Base-by-base conservation (phyloP, 1,284 basidiomycete genomes). In the Athelia psychrophila region DNA sequence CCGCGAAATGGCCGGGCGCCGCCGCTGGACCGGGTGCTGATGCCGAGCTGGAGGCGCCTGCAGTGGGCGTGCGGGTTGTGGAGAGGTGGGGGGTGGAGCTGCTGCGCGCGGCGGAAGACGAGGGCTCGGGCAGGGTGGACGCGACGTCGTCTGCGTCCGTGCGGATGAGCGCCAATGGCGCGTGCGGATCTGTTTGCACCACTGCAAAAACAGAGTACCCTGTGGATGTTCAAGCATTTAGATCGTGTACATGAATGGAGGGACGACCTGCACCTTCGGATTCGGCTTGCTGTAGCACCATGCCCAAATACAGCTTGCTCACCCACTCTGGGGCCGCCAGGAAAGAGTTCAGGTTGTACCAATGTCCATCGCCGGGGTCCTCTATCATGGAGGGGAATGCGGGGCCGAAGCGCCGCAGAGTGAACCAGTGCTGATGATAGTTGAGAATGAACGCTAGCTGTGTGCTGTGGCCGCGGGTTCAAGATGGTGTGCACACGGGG, bases 281-380 rank as follows among this genome's bases (percentile, higher is more conserved):
- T 67, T 96, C 94, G 15, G 93, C 90, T 69, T 96, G 91, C 51
- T 91, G 84, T 36, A 98, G 72, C 44, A 93, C 83, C 84, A 96
- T 88, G 50, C 84, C 83, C 2, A 98, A 81, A 68, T 93, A 95
- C 1, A 84, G 82, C 55, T 83, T 86, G 22, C 88, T 81, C 44
- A 98, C 81, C 89, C 92, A 93, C 67, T 92, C 83, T 4, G 95
- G 93, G 12, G 71, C 62, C 20, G 74, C 57, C 16, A 86, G 74
- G 63, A 82, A 88, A 9, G 92, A 95, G 66, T 97, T 93, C 22
- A 98, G 77, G 68, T 96, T 95, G 74, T 93, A 97, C 92, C 93
- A 97, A 62, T 87, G 85, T 2, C 83, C 81, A 35, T 76, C 68
- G 15, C 75, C 85, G 44, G 68, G 72, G 62, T 84, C 78, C 16